Conservation (phyloP, 2,329 filamentous ascomycete genomes). For the Chlorencoelia australis region DNA sequence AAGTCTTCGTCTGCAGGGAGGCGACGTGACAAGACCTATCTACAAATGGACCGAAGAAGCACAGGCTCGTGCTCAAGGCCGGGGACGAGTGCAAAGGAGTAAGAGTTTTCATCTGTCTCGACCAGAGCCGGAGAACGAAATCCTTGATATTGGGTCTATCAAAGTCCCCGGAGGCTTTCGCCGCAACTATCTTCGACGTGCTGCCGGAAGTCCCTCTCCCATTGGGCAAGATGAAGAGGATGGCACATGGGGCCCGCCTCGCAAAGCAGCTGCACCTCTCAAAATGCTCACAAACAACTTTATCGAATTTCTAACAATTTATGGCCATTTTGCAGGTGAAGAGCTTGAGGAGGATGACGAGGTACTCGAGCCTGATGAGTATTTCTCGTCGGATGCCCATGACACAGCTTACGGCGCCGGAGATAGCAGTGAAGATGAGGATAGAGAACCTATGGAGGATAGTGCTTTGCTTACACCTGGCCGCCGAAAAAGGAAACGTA, state of each 20-base stretch:
- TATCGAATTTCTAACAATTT: slow-evolving; percentile 88
- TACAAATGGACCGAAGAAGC: slow-evolving; percentile 95
- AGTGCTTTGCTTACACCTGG: slow-evolving; percentile 74
- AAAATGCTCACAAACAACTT: slow-evolving; percentile 84
- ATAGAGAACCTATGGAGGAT: slow-evolving; percentile 74
- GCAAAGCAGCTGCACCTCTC: slow-evolving; percentile 30
- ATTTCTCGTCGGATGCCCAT: slow-evolving; percentile 70
- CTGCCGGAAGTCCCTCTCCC: slow-evolving; percentile 52
- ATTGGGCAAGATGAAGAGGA: slow-evolving; percentile 28
- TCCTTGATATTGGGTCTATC: slow-evolving; percentile 79
- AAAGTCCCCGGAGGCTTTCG: slow-evolving; percentile 90
- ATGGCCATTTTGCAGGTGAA: slow-evolving; percentile 95
- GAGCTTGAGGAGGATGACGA: slow-evolving; percentile 96
- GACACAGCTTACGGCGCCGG: slow-evolving; percentile 45
- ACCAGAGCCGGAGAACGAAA: slow-evolving; percentile 69
- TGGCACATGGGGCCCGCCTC: slow-evolving; percentile 27
- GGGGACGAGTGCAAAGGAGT: slow-evolving; percentile 60
- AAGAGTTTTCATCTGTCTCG: slow-evolving; percentile 77
- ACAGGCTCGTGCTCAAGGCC: slow-evolving; percentile 53
- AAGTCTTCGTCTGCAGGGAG: slow-evolving; percentile 83
- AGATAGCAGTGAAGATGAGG: slow-evolving; percentile 58
- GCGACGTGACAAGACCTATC: slow-evolving; percentile 88
- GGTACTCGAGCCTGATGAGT: slow-evolving; percentile 75
- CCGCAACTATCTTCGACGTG: slow-evolving; percentile 75
- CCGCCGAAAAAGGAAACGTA: slow-evolving; percentile 63